Percentiles rank a stretch among this genome's conserved stretches.
phyloP scores from a whole-genome alignment of 2,329 filamentous ascomycete species.

The Lizonia empirigonia region DNA sequence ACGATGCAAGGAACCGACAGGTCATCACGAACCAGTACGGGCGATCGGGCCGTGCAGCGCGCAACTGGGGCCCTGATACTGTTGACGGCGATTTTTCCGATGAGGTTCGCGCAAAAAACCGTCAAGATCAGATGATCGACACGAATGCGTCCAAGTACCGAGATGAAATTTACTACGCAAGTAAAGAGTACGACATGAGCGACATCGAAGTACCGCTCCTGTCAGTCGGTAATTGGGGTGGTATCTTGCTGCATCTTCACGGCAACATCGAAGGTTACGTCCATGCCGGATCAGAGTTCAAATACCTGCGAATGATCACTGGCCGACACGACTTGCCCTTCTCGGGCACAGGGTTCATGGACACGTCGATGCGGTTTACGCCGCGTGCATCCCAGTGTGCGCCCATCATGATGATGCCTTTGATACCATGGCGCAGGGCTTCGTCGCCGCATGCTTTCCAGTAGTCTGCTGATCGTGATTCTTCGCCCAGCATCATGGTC shows the following conservation, averaged over 20 bases:
- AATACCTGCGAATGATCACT: conserved; percentile 72
- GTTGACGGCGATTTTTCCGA: conserved; percentile 64
- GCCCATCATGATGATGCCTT: conserved; percentile 71
- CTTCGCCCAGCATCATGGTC: conserved; percentile 73
- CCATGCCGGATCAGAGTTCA: conserved; percentile 68
- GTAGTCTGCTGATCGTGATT: conserved; percentile 65
- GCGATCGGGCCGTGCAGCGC: conserved; percentile 54
- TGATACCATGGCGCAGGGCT: conserved; percentile 63
- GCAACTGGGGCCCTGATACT: conserved; percentile 62
- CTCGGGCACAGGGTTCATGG: conserved; percentile 63
- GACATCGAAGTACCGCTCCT: conserved; percentile 72
- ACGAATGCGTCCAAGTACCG: conserved; percentile 58
- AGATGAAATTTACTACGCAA: conserved; percentile 68
- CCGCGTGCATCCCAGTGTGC: conserved; percentile 68
- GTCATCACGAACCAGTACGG: conserved; percentile 73
- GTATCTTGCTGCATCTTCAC: conserved; percentile 70
- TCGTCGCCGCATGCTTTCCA: conserved; percentile 70
- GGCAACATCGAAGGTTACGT: conserved; percentile 71
- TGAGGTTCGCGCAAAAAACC: conserved; percentile 58
- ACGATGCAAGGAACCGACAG: conserved; percentile 63
- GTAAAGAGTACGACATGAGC: conserved; percentile 67
- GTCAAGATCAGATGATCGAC: conserved; percentile 47
- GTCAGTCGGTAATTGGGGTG: conserved; percentile 73
- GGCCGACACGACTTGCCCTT: conserved; percentile 75
- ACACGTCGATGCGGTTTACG: conserved; percentile 62